Conservation (phyloP, 1,284 basidiomycete genomes). For the Phaffia rhodozyma region DNA sequence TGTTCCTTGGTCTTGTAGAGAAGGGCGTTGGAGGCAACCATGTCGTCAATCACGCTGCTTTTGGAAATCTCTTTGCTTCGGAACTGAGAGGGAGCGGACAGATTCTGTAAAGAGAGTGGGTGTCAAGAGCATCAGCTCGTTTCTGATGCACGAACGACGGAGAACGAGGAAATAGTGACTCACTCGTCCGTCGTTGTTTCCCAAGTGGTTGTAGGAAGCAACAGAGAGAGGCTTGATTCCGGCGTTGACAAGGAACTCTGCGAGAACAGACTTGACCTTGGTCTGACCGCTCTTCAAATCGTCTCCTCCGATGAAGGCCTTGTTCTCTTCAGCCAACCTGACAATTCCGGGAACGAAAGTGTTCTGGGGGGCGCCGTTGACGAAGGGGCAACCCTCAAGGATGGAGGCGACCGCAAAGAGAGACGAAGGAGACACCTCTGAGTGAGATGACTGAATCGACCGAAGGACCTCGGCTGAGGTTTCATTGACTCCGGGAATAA, state of each 20-base stretch:
- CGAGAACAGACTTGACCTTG: conserved; percentile 78
- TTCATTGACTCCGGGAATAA: conserved; percentile 91
- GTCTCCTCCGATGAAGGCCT: conserved; percentile 93
- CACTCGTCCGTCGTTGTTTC: conserved; percentile 80
- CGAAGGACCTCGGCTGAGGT: conserved; percentile 78
- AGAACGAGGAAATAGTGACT: not conserved
- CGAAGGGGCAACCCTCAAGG: conserved; percentile 86
- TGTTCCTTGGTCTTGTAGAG: conserved; percentile 64
- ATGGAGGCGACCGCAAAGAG: conserved; percentile 93
- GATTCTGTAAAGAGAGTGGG: conserved; percentile 83
- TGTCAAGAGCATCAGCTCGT: conserved; percentile 42
- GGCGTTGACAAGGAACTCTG: conserved; percentile 97
- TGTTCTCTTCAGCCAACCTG: conserved; percentile 75
- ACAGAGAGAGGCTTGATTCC: conserved; percentile 97
- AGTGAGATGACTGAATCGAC: conserved; percentile 71
- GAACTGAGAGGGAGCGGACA: conserved; percentile 88
- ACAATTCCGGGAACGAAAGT: conserved; percentile 96
- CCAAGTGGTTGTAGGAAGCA: conserved; percentile 95
- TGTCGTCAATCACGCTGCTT: conserved; percentile 93
- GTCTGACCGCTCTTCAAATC: conserved; percentile 68
- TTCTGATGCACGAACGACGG: not conserved
- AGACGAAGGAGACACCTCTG: conserved; percentile 88
- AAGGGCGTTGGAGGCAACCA: conserved; percentile 82
- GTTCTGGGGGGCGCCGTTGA: conserved; percentile 98
- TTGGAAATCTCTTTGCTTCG: conserved; percentile 94